phyloP scores from a whole-genome alignment of 129 eudicot species.

The Flaveria trinervia region DNA sequence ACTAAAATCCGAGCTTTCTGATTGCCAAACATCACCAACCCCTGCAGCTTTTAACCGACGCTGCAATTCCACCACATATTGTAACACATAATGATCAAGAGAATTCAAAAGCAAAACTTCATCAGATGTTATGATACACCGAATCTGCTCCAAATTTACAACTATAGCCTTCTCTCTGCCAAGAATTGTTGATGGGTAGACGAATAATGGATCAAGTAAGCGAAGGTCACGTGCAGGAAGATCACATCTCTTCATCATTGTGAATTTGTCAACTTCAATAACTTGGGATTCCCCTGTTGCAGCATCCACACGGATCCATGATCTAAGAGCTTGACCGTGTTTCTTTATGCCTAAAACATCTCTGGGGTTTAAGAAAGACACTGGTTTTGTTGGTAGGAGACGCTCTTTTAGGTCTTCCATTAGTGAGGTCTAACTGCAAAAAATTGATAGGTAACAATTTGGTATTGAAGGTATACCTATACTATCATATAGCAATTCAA shows the following conservation, averaged over 20 bases:
- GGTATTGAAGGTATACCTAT: conserved; percentile 4
- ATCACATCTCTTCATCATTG: conserved; percentile 91
- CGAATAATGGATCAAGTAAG: conserved; percentile 84
- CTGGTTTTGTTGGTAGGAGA: conserved; percentile 61
- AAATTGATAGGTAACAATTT: neutral
- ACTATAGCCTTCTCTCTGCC: conserved; percentile 99
- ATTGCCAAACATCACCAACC: conserved; percentile 69
- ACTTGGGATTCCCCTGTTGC: conserved; percentile 68
- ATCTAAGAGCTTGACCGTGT: conserved; percentile 91
- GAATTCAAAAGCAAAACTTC: conserved; percentile 90
- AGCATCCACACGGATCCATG: conserved; percentile 91
- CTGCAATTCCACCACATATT: conserved; percentile 88
- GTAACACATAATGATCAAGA: conserved; percentile 79
- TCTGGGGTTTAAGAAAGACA: conserved; percentile 57
- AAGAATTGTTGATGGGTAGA: conserved; percentile 89
- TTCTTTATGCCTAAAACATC: conserved; percentile 79
- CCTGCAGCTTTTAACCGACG: conserved; percentile 59
- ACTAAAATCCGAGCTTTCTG: conserved; percentile 53
- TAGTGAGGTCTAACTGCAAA: conserved; percentile 27
- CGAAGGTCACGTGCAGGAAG: conserved; percentile 98
- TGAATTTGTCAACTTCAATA: conserved; percentile 90
- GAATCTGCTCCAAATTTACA: conserved; percentile 96
- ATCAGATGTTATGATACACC: conserved; percentile 94
- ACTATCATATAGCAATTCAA: neutral
- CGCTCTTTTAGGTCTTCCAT: conserved; percentile 88